Base-by-base conservation (phyloP, 768 basidiomycete genomes). In the Collybiopsis confluens region DNA sequence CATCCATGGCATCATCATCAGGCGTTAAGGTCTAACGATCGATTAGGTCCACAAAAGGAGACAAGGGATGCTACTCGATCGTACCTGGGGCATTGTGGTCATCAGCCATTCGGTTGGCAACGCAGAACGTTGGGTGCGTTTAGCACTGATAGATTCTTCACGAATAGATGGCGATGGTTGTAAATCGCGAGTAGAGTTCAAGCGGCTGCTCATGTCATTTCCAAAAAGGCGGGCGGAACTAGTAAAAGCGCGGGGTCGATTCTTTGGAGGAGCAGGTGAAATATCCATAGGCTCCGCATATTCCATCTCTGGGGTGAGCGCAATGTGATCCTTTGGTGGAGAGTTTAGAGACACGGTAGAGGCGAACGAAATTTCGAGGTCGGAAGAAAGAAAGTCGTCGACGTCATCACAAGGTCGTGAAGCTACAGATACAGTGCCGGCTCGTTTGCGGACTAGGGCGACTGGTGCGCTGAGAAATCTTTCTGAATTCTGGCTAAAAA, bases 291-390 rank as follows among this genome's bases (percentile, higher is more conserved):
- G 79, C 48, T 85, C 76, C 46, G 78, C 71, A 58, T 74, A 75
- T 38, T 72, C 75, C 59, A 68, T 70, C 23, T 83, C 82, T 27
- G 76, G 70, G 6, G 76, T 61, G 45, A 85, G 70, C 35, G 70
- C 67, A 51, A 74, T 61, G 47, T 72, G 63, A 26, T 79, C 74
- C 45, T 70, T 76, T 13, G 82, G 75, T 30, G 90, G 87, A 24
- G 88, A 89, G 62, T 88, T 77, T 44, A 92, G 71, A 6, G 90
- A 92, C 66, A 92, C 85, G 56, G 79, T 88, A 27, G 89, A 90
- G 6, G 88, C 88, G 63, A 92, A 92, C 26, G 90, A 91, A 36
- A 83, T 71, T 64, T 92, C 90, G 45, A 90, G 78, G 62, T 89
- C 88, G n/a, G 85, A 86, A 30, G 83, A 81, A 47, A 83, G 73